Evolutionary conservation across 345 rosid genomes (phyloP), one percentile per base, ranked within the genome.

Genomic region (Xanthoceras sorbifolium): DNA sequence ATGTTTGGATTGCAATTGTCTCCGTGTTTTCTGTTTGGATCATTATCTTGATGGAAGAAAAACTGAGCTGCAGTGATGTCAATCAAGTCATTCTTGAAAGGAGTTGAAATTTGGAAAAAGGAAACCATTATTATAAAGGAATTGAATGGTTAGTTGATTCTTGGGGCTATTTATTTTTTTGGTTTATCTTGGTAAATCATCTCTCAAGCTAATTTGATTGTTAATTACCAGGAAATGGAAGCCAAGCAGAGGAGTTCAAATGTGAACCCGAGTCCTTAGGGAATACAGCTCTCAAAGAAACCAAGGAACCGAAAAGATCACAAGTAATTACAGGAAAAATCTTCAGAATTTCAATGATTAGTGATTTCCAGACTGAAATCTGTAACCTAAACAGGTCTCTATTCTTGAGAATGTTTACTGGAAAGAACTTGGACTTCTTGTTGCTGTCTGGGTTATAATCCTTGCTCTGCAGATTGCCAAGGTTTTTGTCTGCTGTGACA

Each of bases 91-190:
- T 86, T 88, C 82, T 46, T 78, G 52, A 88, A 75, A 79, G 91
- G 91, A 32, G 76, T 88, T 59, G 83, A 81, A 71, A 84, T 89
- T 34, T 86, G 91, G 91, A 84, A 84, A 59, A 84, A 81, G 59
- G 89, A 88, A 79, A 84, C 87, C 63, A 75, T 73, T 18, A 61
- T 55, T 17, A 84, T 69, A 32, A 79, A 81, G 80, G 90, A 31
- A 63, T 36, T 77, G 36, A 72, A 72, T 60, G 82, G 87, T 86
- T 66, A 75, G 83, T 71, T 36, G 1, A 15, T 57, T 38, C n/a
- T 9, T 38, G 9, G 1, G 1, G 8, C 1, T 34, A 4, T 34
- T 36, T 36, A n/a, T n/a, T n/a, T n/a, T n/a, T n/a, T n/a, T n/a
- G n/a, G n/a, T n/a, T n/a, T 32, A 2, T 18, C 59, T 69, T 60